Evolutionary conservation across 768 basidiomycete genomes (phyloP), one percentile per base, ranked within the genome.

Genomic region (Rhodocollybia butyracea): DNA sequence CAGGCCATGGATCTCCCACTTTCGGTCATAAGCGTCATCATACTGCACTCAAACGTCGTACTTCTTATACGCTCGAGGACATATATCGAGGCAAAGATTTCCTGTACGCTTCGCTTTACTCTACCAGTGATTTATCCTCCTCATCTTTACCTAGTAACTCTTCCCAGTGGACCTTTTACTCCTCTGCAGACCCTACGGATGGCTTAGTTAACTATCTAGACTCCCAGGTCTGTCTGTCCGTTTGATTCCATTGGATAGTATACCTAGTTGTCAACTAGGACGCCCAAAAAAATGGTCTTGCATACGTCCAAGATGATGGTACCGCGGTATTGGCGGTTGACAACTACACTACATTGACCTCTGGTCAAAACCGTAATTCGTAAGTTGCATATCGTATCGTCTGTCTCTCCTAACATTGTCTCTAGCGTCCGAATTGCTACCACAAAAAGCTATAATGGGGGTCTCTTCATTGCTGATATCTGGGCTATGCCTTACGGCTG

Each of bases 101-200:
- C 69, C 71, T 89, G 87, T 88, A 62, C 43, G 70, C 27, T 17
- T 36, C 31, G 12, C 3, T 34, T 19, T 22, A 30, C 15, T 48
- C 31, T 32, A 43, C 42, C 55, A 1, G 21, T 13, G 19, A 27
- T 42, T 7, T 51, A 27, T 21, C 45, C 31, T 32, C 43, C 52
- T 34, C 26, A 40, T 26, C 24, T 43, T 21, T 34, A 40, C 27
- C 32, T n/a, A 48, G 29, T 27, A 24, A 30, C 51, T 62, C 21
- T 43, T 89, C 88, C 46, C 61, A 80, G 41, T 91, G 85, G 84
- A 70, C 84, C 30, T 91, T 88, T 71, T 89, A 82, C 70, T 75
- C 75, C 12, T 69, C 60, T 3, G 13, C 68, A 11, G 90, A 92
- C 68, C 90, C 90, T 3, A 91, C 90, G 0, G 69, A 82, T 59